phyloP scores from a whole-genome alignment of 176 grass and related monocot genomes.

The Triticum timopheevii region DNA sequence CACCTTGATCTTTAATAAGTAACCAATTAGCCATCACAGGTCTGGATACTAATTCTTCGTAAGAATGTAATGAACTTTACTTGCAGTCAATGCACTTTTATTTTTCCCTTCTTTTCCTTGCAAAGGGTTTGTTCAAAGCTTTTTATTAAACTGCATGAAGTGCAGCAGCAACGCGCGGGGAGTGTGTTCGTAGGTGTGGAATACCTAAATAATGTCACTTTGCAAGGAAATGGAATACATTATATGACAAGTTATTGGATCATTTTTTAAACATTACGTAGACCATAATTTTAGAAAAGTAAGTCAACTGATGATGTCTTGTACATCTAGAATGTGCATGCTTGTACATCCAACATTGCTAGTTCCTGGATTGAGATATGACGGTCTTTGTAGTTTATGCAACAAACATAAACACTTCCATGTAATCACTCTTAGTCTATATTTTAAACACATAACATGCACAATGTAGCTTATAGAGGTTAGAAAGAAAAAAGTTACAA shows the following conservation, averaged over 20 bases:
- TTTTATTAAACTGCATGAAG: no score
- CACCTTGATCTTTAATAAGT: no score
- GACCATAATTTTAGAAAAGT: neutral
- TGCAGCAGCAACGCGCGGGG: no score
- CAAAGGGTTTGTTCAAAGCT: no score
- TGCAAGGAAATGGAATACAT: neutral
- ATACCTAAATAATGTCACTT: neutral
- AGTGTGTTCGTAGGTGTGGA: neutral
- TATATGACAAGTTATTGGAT: neutral
- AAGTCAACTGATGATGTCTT: neutral
- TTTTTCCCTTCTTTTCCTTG: no score
- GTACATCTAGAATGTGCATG: no score
- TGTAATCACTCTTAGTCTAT: neutral
- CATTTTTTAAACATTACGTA: neutral
- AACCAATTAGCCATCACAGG: no score
- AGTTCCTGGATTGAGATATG: neutral
- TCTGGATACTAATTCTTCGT: no score
- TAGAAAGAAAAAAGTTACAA: neutral
- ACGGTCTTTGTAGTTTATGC: neutral
- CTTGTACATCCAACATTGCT: neutral
- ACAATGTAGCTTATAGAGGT: neutral
- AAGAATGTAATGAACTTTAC: no score
- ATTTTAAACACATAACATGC: neutral
- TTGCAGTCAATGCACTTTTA: no score
- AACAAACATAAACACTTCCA: neutral